Evolutionary conservation across 164 flowering plant species (phyloP), one percentile per base, ranked within the genome.

Genomic region (Taxillus chinensis): DNA sequence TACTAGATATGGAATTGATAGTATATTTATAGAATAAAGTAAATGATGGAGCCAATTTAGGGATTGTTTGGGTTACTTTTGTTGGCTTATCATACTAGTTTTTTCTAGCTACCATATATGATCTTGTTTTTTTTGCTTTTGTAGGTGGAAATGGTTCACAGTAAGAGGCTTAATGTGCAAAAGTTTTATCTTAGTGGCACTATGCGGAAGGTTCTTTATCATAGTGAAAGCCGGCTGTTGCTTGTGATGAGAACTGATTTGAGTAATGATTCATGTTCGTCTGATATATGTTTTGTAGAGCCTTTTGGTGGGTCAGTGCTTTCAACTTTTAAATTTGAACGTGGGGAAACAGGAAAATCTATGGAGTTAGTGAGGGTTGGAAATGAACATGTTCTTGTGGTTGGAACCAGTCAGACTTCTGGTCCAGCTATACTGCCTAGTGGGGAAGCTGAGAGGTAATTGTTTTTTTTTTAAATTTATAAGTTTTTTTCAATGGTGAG

Each of bases 371-470:
- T 90, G 61, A 82, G 74, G 78, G 84, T 80, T 62, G 90, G 87
- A 67, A 79, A 71, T 76, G 91, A 87, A 61, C 87, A 82, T 55
- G 88, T 89, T 48, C 69, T 90, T 73, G 86, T 93, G 56, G 77
- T 93, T 65, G 99, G 99, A 63, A 90, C 99, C 42, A 86, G 96
- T 68, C 74, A 70, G 52, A 85, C 91, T 67, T 66, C 84, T 64
- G 95, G 97, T 65, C 95, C 86, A 52, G 90, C 92, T 69, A 82
- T 93, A n/a, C 83, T 93, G 97, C 81, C 97, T 60, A 88, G 88
- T 78, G 99, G 99, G 62, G 99, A 93, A 89, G 88, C 99, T 72
- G 99, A 90, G 79, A 87, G 95, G 98, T 93, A 45, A 42, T 42
- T n/a, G 11, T 45, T 54, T 54, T 63, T 54, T 63, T 3, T 12